These are phyloP conservation scores for Omphalotus guepiniiformis DNA, from an alignment of 768 basidiomycete genomes.

Conservation along the genomic window DNA sequence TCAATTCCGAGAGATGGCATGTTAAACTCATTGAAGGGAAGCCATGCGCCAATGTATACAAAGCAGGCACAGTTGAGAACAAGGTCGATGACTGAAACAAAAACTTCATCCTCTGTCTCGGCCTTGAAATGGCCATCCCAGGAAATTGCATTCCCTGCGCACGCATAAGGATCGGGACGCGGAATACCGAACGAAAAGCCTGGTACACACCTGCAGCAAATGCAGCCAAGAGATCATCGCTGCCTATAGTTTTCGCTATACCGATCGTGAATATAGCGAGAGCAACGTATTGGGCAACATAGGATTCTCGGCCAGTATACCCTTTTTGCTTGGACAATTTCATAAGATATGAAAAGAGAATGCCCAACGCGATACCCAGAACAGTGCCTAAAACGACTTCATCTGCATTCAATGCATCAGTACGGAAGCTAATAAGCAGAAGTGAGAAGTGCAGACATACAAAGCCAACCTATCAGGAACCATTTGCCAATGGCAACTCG, in stretches of 20 bases:
- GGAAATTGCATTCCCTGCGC: constrained; percentile 82
- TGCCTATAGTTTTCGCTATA: constrained; percentile 74
- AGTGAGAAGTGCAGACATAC: constrained; percentile 38
- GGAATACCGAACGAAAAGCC: too few species aligned
- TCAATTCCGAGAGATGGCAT: constrained; percentile 52
- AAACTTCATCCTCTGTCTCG: constrained; percentile 80
- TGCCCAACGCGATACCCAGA: constrained; percentile 57
- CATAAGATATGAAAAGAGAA: constrained; percentile 70
- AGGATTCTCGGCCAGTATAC: constrained; percentile 78
- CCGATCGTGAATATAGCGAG: constrained; percentile 74
- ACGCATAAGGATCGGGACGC: not conserved
- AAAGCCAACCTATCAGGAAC: constrained; percentile 83
- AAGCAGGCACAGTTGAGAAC: constrained; percentile 79
- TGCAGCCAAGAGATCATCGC: constrained; percentile 84
- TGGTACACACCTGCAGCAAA: constrained; percentile 69
- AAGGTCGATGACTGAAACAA: constrained; percentile 88
- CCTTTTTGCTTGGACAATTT: constrained; percentile 57
- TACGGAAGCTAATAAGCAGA: too few species aligned
- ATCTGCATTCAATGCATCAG: too few species aligned
- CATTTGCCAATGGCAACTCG: constrained; percentile 73
- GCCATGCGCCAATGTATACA: constrained; percentile 86
- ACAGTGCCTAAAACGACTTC: constrained; percentile 74
- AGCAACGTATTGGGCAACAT: constrained; percentile 79
- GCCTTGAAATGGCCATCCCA: constrained; percentile 86
- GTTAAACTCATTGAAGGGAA: constrained; percentile 61